Base-by-base conservation (phyloP, 495 filamentous ascomycete species). In the Penicillium soppii region DNA sequence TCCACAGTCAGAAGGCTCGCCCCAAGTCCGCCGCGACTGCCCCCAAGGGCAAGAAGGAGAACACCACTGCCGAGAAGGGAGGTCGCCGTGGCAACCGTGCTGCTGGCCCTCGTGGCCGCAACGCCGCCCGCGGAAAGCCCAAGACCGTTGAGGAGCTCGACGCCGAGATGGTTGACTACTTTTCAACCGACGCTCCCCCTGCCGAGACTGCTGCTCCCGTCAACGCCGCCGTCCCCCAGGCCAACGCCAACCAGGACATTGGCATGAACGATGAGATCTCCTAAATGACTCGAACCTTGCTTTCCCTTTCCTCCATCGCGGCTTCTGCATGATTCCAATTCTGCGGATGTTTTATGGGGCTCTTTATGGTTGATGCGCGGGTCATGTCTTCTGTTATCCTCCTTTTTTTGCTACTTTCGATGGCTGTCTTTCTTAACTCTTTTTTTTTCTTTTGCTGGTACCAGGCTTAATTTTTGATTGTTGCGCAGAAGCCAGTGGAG, bases 121-220 rank as follows among this genome's bases (percentile, higher is more conserved):
- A 67, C 50, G 63, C 73, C 40, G 78, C 81, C 57, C 69, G 73
- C 51, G 72, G 69, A 43, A 95, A 95, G 84, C 78, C 79, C 47
- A 96, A 95, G 84, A 91, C 89, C 9, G 82, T 84, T 3, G 91
- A 95, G 65, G 90, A 97, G 73, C 78, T 97, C 9, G 92, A 97
- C 66, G 89, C 88, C 7, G 92, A 97, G 60, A 96, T 97, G 92
- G 80, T 81, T 6, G 92, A 97, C 59, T 96, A 96, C 72, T 95
- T 92, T 58, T 62, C 60, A 42, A 70, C 61, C 52, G 69, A 72
- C 21, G 72, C 69, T 38, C 45, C 57, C 15, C 66, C 74, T 19
- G 61, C 71, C 12, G 67, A 70, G 43, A 67, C 56, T 25, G 62
- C 60, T 50, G 76, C 75, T 35, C 74, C 76, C 38, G 62, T 61